Percentiles rank a stretch among this genome's conserved stretches.
Conservation (phyloP, 352 stramenopile genomes). For the Phytophthora pluvialis region DNA sequence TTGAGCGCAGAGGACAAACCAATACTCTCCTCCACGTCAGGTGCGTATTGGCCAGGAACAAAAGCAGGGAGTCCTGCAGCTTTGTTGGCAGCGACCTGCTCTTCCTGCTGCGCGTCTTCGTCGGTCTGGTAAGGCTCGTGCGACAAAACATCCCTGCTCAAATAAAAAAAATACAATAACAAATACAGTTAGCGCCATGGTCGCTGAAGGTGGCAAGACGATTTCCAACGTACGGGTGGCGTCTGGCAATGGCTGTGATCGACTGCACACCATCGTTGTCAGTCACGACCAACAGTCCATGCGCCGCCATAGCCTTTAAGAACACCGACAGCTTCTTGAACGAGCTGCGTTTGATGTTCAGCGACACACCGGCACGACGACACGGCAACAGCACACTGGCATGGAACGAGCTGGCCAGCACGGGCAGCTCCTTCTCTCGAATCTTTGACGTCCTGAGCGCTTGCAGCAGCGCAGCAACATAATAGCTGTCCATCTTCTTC, state of each 20-base stretch:
- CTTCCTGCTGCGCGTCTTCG: conserved; percentile 57
- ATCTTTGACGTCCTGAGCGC: conserved; percentile 55
- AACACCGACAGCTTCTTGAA: conserved; percentile 88
- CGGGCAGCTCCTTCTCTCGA: conserved; percentile 81
- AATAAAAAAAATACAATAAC: conserved; percentile 16
- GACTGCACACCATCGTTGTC: conserved; percentile 86
- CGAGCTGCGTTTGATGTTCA: conserved; percentile 82
- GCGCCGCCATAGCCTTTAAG: conserved; percentile 62
- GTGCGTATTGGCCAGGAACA: conserved; percentile 64
- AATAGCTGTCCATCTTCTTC: conserved; percentile 79
- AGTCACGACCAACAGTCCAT: conserved; percentile 57
- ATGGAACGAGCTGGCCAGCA: conserved; percentile 83
- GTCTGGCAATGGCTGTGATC: conserved; percentile 65
- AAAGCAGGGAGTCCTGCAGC: conserved; percentile 49
- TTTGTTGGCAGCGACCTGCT: conserved; percentile 47
- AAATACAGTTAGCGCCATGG: conserved; percentile 5
- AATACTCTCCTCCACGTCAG: conserved; percentile 72
- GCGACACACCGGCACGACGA: conserved; percentile 52
- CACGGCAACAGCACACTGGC: conserved; percentile 67
- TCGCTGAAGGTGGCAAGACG: background rate
- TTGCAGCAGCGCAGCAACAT: conserved; percentile 69
- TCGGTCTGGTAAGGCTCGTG: conserved; percentile 62
- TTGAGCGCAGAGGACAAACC: conserved; percentile 65
- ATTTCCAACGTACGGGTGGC: conserved; percentile 68
- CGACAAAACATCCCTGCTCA: conserved; percentile 57